phyloP scores from a whole-genome alignment of 345 rosid genomes.

The Murraya koenigii region DNA sequence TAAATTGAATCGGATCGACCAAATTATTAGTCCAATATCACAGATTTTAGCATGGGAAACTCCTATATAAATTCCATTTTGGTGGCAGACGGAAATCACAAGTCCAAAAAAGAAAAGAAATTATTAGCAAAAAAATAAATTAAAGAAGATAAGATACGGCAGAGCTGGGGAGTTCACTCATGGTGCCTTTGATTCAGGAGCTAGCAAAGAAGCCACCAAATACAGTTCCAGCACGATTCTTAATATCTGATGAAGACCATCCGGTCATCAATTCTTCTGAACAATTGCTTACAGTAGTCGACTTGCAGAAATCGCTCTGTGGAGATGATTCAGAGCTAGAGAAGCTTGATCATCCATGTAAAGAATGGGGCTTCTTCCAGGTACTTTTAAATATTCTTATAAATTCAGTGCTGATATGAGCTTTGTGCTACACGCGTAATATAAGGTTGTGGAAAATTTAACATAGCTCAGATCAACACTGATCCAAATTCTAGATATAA shows the following conservation, averaged over 20 bases:
- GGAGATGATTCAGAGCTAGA: neutral
- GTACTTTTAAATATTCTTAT: neutral
- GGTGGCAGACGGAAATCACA: neutral
- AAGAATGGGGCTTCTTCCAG: neutral
- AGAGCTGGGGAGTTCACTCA: neutral
- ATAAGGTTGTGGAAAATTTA: too few species aligned
- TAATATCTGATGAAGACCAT: neutral
- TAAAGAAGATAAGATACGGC: neutral
- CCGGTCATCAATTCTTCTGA: neutral
- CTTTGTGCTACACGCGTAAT: too few species aligned
- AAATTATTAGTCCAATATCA: too few species aligned
- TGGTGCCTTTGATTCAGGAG: neutral
- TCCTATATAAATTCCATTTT: neutral
- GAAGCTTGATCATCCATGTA: neutral
- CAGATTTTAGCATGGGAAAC: neutral
- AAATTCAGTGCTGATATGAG: too few species aligned
- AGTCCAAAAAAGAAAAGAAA: neutral
- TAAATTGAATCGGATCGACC: too few species aligned
- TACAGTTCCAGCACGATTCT: neutral
- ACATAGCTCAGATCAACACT: too few species aligned
- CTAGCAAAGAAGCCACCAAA: neutral
- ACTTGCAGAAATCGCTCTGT: neutral
- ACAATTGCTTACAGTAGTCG: neutral
- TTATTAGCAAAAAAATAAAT: neutral
- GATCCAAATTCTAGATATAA: too few species aligned